Percentiles rank a stretch among this genome's conserved stretches.
phyloP scores from a whole-genome alignment of 2,329 filamentous ascomycete species.

The Camptophora hylomeconis region DNA sequence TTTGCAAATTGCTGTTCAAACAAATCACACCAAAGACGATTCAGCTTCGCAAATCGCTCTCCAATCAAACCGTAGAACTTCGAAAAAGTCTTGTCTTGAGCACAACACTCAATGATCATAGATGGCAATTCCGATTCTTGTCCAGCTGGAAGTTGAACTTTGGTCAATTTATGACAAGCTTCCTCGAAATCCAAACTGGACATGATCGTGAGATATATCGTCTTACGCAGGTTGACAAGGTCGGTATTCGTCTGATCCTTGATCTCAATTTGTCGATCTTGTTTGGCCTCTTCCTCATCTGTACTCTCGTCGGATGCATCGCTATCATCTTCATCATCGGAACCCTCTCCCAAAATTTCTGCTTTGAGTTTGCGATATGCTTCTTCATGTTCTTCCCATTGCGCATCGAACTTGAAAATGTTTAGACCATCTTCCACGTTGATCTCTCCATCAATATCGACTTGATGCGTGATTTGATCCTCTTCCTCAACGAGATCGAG shows the following conservation, averaged over 20 bases:
- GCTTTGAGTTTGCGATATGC: conserved; percentile 83
- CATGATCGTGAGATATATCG: conserved; percentile 96
- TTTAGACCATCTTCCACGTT: conserved; percentile 81
- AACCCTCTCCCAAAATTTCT: conserved; percentile 89
- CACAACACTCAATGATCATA: conserved; percentile 95
- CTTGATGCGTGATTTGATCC: conserved; percentile 87
- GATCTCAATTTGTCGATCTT: conserved; percentile 80
- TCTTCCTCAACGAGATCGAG: conserved; percentile 93
- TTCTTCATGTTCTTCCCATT: conserved; percentile 84
- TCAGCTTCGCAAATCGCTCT: conserved; percentile 90
- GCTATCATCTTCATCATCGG: conserved; percentile 56
- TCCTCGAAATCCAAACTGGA: conserved; percentile 93
- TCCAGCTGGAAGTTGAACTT: conserved; percentile 74
- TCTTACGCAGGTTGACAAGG: conserved; percentile 80
- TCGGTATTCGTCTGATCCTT: conserved; percentile 97
- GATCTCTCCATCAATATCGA: conserved; percentile 70
- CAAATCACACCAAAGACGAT: conserved; percentile 83
- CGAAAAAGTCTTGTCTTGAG: conserved; percentile 90
- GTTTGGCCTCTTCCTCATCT: conserved; percentile 57
- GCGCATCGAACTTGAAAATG: conserved; percentile 83
- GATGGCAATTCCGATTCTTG: conserved; percentile 82
- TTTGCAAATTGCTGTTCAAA: conserved; percentile 83
- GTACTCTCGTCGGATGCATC: conserved; percentile 45
- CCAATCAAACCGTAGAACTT: conserved; percentile 95
- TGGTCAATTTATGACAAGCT: conserved; percentile 93